Evolutionary conservation across 257 asterid genomes (phyloP), one percentile per base, ranked within the genome.

Genomic region (Solanum piurae): DNA sequence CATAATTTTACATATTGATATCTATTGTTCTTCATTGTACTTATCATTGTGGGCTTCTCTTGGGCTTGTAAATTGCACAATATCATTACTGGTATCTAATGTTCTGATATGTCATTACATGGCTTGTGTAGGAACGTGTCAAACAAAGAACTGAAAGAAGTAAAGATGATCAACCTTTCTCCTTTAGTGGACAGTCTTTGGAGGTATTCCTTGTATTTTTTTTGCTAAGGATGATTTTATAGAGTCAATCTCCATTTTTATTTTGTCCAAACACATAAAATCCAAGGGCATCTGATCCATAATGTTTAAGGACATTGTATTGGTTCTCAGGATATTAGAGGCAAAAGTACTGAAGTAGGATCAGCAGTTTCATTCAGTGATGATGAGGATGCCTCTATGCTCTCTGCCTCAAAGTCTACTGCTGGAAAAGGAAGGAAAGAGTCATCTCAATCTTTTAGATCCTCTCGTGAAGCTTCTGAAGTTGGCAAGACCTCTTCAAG

Each of bases 41-140:
- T 49, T 49, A 49, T 49, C 16, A 9, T 49, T 27, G 18, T 82
- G 86, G 49, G 60, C 33, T 76, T 40, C 83, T 40, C 60, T 12
- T 82, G 69, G 27, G 68, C 20, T 80, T 82, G 86, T 82, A 49
- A 49, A 31, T 49, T 49, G 66, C 44, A 29, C 40, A 82, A 31
- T 79, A 52, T 11, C 42, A 82, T 80, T 80, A 44, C 85, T 46
- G 68, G 25, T 46, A 79, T 27, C 25, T 79, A 31, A 82, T 49
- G 42, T 49, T 80, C 44, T 49, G 85, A 49, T 49, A 80, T 46
- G 62, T 44, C 40, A 44, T 74, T 46, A 82, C 62, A 49, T 82
- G 86, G 86, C 44, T 58, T 87, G 86, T 93, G 88, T 95, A 96
- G 98, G 97, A 93, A 89, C 98, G 99, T 68, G 95, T 96, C 88